A percentile compares a stretch with the other conserved stretches of the same genome.
phyloP scores from a whole-genome alignment of 768 basidiomycete genomes.

The Ramaria sp. region DNA sequence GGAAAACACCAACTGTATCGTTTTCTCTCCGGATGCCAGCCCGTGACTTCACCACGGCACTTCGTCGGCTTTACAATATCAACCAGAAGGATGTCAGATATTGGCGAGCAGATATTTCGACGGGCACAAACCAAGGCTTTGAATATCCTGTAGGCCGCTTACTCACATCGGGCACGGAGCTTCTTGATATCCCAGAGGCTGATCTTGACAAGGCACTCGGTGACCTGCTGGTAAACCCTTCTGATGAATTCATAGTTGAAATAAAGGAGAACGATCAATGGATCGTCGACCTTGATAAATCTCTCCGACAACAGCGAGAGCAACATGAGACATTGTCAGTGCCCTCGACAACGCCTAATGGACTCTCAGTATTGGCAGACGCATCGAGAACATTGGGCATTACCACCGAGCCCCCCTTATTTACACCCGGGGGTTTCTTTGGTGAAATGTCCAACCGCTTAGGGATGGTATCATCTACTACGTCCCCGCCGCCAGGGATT shows the following conservation, averaged over 20 bases:
- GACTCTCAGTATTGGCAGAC: not conserved
- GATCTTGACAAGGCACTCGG: constrained; percentile 11
- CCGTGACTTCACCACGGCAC: not conserved
- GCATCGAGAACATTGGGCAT: not conserved
- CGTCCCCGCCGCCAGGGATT: not conserved
- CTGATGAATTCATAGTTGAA: constrained; percentile 75
- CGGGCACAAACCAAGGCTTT: not conserved
- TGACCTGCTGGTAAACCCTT: constrained; percentile 18
- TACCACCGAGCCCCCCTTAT: not conserved
- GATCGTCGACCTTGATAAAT: constrained; percentile 32
- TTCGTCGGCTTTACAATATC: not conserved
- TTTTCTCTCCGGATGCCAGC: constrained; percentile 1
- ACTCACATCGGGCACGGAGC: constrained; percentile 24
- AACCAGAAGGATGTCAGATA: constrained; percentile 11
- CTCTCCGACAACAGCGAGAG: not conserved
- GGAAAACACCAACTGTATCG: not conserved
- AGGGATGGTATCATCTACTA: not conserved
- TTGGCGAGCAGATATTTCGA: constrained; percentile 11
- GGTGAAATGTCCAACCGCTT: constrained; percentile 4
- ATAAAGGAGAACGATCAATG: constrained; percentile 49
- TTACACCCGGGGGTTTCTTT: constrained; percentile 7
- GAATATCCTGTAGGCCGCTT: constrained; percentile 12
- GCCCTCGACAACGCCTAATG: not conserved
- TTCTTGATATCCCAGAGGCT: constrained; percentile 32
- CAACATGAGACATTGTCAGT: not conserved